Evolutionary conservation across 768 basidiomycete genomes (phyloP), one percentile per base, ranked within the genome.

Genomic region (Pleurotus tuoliensis): DNA sequence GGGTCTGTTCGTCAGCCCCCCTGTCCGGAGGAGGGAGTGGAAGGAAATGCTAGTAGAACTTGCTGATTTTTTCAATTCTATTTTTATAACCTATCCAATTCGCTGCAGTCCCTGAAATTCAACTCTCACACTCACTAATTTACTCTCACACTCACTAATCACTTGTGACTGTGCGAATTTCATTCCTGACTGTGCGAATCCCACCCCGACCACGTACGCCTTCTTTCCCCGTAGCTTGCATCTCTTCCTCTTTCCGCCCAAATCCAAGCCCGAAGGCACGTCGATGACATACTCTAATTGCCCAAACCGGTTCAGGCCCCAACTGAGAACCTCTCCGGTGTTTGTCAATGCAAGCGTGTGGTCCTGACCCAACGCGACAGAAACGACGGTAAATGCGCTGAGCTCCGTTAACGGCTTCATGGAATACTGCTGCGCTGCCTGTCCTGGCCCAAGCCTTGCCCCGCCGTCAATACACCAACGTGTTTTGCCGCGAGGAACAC

Each of bases 211-310:
- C 3, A 96, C 86, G 25, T 76, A 59, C 62, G 95, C 90, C 69
- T 88, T 91, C 77, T 84, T 87, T 86, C 55, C 87, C 81, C 0
- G 76, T 77, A 1, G 78, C 69, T 67, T 99, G 96, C 3, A 94
- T 82, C 2, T 80, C 82, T 62, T 93, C 89, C 40, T 94, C 90
- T 3, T 68, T 66, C 9, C 77, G 73, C 25, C 76, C 76, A 13
- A 71, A 7, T 71, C 65, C 4, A 68, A 43, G 0, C 73, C 67
- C 1, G 73, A 61, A 18, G 51, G 51, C 16, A 39, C 18, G 59
- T 98, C 93, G 3, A 96, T 77, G 2, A 82, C 72, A 62, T 97
- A 97, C 9, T 96, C 95, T 4, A 97, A 80, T 65, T 98, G 95
- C 3, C 82, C 76, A 67, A 94, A 96, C 13, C 93, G 82, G 62